A percentile compares a stretch with the other conserved stretches of the same genome.
These are phyloP conservation scores for Pseudogymnoascus verrucosus DNA, from an alignment of 2,329 filamentous ascomycete genomes.

Conservation along the genomic window DNA sequence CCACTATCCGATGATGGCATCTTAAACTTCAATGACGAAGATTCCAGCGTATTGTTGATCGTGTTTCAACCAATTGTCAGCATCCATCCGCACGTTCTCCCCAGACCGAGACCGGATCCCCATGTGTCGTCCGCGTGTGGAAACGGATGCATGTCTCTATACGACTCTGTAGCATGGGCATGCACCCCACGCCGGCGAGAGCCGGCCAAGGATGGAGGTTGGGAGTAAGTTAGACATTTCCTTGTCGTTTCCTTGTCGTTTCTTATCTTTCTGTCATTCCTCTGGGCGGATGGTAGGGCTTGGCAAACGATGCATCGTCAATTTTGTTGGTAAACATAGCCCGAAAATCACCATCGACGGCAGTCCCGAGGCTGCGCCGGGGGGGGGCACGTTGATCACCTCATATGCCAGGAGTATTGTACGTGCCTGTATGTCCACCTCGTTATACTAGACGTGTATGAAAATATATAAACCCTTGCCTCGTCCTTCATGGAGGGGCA, in stretches of 20 bases:
- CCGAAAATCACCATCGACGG: background rate
- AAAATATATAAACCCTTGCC: constrained; percentile 1
- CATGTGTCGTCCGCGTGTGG: constrained; percentile 6
- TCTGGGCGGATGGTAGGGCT: background rate
- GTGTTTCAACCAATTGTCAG: constrained; percentile 1
- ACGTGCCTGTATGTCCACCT: background rate
- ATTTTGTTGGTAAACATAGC: constrained; percentile 1
- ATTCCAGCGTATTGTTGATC: constrained; percentile 1
- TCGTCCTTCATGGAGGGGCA: background rate
- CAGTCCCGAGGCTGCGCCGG: background rate
- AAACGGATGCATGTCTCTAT: background rate
- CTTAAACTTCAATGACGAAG: constrained; percentile 4
- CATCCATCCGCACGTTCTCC: background rate
- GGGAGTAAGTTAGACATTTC: background rate
- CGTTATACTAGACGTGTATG: background rate
- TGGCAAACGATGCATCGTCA: constrained; percentile 1
- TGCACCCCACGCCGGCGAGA: background rate
- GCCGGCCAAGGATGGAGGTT: background rate
- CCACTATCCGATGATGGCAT: constrained; percentile 3
- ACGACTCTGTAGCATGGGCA: background rate
- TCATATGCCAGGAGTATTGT: background rate
- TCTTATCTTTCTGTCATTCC: background rate
- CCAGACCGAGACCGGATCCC: constrained; percentile 1
- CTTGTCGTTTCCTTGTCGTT: constrained; percentile 5
- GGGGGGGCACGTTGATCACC: constrained; percentile 1